A percentile compares a stretch with the other conserved stretches of the same genome.
phyloP scores from a whole-genome alignment of 306 rosid species.

The Alnus glutinosa region DNA sequence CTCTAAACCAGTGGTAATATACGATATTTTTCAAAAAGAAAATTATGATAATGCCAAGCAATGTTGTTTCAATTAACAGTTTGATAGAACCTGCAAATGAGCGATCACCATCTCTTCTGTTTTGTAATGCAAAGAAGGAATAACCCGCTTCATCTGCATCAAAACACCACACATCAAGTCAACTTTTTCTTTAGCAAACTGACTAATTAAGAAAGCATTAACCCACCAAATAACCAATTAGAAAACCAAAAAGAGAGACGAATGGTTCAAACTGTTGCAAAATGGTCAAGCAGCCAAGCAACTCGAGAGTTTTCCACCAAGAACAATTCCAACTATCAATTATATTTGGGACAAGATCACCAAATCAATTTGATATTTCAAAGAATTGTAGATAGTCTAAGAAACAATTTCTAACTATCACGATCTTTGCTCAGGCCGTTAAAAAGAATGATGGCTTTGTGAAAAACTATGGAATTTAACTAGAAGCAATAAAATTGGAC shows the following conservation, averaged over 20 bases:
- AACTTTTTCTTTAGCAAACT: neutral
- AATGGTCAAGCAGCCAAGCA: slow-evolving; percentile 3
- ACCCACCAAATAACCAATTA: neutral
- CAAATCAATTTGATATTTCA: too few species aligned
- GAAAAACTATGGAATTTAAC: neutral
- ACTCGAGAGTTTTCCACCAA: neutral
- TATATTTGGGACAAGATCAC: neutral
- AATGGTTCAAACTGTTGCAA: neutral
- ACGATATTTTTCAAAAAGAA: too few species aligned
- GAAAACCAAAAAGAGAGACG: neutral
- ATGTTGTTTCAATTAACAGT: too few species aligned
- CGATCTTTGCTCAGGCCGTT: neutral
- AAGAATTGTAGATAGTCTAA: neutral
- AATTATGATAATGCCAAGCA: too few species aligned
- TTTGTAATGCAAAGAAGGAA: too few species aligned
- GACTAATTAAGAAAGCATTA: neutral
- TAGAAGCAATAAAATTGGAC: neutral
- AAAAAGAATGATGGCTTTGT: neutral
- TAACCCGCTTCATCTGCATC: too few species aligned
- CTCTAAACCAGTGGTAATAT: too few species aligned
- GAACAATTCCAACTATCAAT: neutral
- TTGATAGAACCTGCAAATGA: too few species aligned
- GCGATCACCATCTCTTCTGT: too few species aligned
- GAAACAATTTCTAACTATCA: neutral
- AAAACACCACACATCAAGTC: too few species aligned